phyloP scores from a whole-genome alignment of 768 basidiomycete species.

The Hemileccinum rubropunctum region DNA sequence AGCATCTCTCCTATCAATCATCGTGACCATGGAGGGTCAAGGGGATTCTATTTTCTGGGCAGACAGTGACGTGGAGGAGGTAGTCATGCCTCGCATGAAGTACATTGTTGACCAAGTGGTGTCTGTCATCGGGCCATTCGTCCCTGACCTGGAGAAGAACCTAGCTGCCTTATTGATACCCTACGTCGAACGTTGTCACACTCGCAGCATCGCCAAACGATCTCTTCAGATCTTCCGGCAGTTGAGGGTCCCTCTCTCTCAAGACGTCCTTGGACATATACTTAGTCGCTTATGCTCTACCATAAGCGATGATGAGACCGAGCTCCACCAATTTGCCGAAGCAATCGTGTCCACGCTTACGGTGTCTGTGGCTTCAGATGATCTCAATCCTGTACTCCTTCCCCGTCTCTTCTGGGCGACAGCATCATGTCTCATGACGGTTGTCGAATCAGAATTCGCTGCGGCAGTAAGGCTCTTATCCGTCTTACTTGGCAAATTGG shows the following conservation, averaged over 20 bases:
- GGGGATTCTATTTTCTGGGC: slow-evolving; percentile 63
- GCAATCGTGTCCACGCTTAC: slow-evolving; percentile 80
- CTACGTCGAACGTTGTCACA: slow-evolving; percentile 88
- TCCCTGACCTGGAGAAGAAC: slow-evolving; percentile 62
- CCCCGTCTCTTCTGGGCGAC: slow-evolving; percentile 90
- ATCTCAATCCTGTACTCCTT: slow-evolving; percentile 58
- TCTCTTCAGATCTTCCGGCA: slow-evolving; percentile 90
- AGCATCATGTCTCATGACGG: slow-evolving; percentile 77
- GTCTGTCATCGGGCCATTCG: slow-evolving; percentile 63
- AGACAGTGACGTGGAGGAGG: slow-evolving; percentile 58
- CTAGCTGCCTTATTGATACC: slow-evolving; percentile 80
- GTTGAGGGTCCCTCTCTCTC: slow-evolving; percentile 67
- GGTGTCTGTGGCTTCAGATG: slow-evolving; percentile 52
- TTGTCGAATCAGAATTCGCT: slow-evolving; percentile 75
- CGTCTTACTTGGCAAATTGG: slow-evolving; percentile 60
- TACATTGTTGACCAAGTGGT: slow-evolving; percentile 65
- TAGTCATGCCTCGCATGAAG: slow-evolving; percentile 66
- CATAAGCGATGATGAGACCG: slow-evolving; percentile 70
- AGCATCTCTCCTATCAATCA: slow-evolving; percentile 45
- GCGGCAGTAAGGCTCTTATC: slow-evolving; percentile 66
- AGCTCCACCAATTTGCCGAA: slow-evolving; percentile 77
- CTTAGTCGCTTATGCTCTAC: slow-evolving; percentile 84
- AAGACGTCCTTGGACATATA: slow-evolving; percentile 70
- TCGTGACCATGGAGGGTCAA: slow-evolving; percentile 57
- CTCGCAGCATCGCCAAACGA: slow-evolving; percentile 80